phyloP scores from a whole-genome alignment of 2,329 filamentous ascomycete genomes.

The Ophidiomyces ophidiicola region DNA sequence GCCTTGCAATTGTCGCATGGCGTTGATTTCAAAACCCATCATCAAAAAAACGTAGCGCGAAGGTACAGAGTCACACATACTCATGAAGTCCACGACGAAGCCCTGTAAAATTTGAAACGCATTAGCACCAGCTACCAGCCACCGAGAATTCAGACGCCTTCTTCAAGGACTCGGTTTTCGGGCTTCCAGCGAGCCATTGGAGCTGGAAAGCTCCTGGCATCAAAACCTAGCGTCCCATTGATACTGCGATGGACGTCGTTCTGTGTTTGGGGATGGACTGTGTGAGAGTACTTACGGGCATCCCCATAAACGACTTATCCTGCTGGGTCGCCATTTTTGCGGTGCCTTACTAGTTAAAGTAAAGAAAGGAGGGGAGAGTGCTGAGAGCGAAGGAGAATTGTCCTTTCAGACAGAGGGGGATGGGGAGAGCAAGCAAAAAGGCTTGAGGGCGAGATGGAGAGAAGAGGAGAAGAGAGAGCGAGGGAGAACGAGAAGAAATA shows the following conservation, averaged over 20 bases:
- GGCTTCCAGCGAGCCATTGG: constrained; percentile 12
- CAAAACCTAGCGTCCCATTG: background rate
- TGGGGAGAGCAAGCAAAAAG: constrained; percentile 28
- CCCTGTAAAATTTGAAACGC: constrained; percentile 43
- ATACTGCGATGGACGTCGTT: background rate
- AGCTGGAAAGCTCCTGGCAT: too few species aligned
- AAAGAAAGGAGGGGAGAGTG: constrained; percentile 27
- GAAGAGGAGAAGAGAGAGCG: constrained; percentile 24
- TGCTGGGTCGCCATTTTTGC: constrained; percentile 38
- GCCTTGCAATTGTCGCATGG: background rate
- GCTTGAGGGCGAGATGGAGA: constrained; percentile 22
- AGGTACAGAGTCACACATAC: constrained; percentile 50
- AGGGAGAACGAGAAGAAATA: constrained; percentile 27
- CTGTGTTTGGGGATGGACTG: background rate
- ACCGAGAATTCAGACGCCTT: constrained; percentile 10
- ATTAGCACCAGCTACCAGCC: constrained; percentile 21
- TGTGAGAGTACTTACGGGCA: constrained; percentile 33
- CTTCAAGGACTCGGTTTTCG: constrained; percentile 11
- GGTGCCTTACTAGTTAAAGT: constrained; percentile 20
- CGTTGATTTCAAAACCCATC: too few species aligned
- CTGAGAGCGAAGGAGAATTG: constrained; percentile 23
- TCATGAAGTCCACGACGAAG: constrained; percentile 97
- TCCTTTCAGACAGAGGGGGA: constrained; percentile 15
- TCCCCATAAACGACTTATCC: constrained; percentile 45
- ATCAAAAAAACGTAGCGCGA: background rate